A percentile compares a stretch with the other conserved stretches of the same genome.
phyloP scores from a whole-genome alignment of 2,329 filamentous ascomycete genomes.

The Ophiosphaerella narmari region DNA sequence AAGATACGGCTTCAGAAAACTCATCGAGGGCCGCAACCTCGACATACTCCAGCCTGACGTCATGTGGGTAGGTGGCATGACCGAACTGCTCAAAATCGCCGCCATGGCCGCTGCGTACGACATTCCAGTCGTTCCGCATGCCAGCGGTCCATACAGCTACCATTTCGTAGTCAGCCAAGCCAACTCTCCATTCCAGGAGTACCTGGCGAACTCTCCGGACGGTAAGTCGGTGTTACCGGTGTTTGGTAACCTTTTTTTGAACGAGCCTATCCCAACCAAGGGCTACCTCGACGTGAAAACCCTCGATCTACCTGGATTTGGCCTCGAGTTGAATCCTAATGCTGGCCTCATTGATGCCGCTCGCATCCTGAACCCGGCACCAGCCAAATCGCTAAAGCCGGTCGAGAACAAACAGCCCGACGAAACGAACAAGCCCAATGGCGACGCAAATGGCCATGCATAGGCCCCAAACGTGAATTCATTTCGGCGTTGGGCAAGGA shows the following conservation, averaged over 20 bases:
- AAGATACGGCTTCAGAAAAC: constrained; percentile 90
- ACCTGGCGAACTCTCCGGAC: constrained; percentile 89
- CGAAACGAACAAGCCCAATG: constrained; percentile 8
- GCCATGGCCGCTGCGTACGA: constrained; percentile 92
- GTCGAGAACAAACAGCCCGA: constrained; percentile 30
- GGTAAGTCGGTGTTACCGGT: constrained; percentile 88
- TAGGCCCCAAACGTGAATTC: constrained; percentile 6
- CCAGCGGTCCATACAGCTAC: constrained; percentile 91
- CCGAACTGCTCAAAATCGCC: constrained; percentile 85
- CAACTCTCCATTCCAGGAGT: constrained; percentile 95
- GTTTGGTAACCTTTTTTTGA: constrained; percentile 86
- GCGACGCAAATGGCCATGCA: constrained; percentile 19
- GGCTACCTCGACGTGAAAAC: constrained; percentile 80
- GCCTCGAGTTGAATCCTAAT: constrained; percentile 81
- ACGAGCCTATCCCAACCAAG: constrained; percentile 85
- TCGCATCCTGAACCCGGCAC: constrained; percentile 72
- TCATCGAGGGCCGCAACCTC: constrained; percentile 87
- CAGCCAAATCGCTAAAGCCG: constrained; percentile 46
- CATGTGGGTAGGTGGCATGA: constrained; percentile 96
- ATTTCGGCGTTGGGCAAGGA: constrained; percentile 9
- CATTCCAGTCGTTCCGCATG: constrained; percentile 92
- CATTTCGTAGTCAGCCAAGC: constrained; percentile 94
- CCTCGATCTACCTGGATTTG: constrained; percentile 89
- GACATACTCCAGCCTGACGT: constrained; percentile 96
- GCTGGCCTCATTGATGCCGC: constrained; percentile 79